Evolutionary conservation across 768 basidiomycete species (phyloP), one percentile per base, ranked within the genome.

Genomic region (Podaxis sp.): DNA sequence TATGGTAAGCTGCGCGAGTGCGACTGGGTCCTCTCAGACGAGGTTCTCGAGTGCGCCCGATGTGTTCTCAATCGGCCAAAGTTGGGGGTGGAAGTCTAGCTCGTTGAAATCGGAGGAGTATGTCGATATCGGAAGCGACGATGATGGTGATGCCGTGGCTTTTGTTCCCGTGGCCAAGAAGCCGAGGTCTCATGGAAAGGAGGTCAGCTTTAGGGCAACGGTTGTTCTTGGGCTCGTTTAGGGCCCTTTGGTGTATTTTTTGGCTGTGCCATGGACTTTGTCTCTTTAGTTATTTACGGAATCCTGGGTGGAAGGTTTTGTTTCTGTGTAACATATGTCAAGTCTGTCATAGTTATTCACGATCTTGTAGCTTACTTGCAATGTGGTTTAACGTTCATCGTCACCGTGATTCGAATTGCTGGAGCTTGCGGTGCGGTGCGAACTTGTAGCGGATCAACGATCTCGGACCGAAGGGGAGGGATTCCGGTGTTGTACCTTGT

Each of bases 81-180:
- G 90, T 65, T 96, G 94, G 95, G 95, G 95, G 0, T 96, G 95
- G 95, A 95, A 94, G 76, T 79, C 80, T 13, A 82, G 81, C 63
- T 78, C 81, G 12, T 66, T 82, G 63, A 71, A 75, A 71, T 80
- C 78, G 20, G 84, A 86, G 58, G 85, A 82, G 60, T 79, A 82
- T 67, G 69, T 78, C 64, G 75, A 83, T 64, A 69, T 85, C 55
- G 74, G 75, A 15, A 71, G 73, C 38, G 72, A 78, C 15, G 70
- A 73, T 50, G 49, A 50, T 15, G 49, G 49, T 63, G 66, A 70
- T 17, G 64, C 70, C n/a, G 67, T 55, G 11, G 22, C 41, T 52
- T 56, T 41, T 4, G 64, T 48, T 20, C 68, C 69, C 11, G 40
- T 67, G 26, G 65, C 69, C 12, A 54, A 73, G 2, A 70, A 64